Evolutionary conservation across 2,329 filamentous ascomycete genomes (phyloP).

Genomic region (Magnaporthiopsis rhizophila): DNA sequence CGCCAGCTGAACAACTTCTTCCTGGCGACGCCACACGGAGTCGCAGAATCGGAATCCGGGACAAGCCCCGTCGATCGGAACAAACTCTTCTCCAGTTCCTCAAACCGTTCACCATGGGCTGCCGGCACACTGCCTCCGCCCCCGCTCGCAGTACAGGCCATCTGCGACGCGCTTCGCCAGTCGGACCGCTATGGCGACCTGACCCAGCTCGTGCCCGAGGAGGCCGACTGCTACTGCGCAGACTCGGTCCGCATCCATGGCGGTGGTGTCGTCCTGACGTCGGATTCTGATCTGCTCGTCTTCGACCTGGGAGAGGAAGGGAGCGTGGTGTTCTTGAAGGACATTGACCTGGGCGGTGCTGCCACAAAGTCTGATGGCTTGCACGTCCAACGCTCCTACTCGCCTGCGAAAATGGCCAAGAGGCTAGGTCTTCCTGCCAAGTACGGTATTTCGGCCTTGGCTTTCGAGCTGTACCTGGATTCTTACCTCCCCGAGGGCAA

Average conservation of each 20-base stretch:
- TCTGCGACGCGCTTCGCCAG: conserved; percentile 60
- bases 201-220: conserved; percentile 62
- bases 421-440: conserved; percentile 17
- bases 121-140: conserved; percentile 28
- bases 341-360: conserved; percentile 38
- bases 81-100: conserved; percentile 4
- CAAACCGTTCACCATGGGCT: background rate
- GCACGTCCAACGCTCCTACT: conserved; percentile 15
- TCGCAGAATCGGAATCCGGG: conserved; percentile 19
- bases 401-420: conserved; percentile 15
- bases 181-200: conserved; percentile 33
- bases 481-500: conserved; percentile 16
- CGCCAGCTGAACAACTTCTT: conserved; percentile 45
- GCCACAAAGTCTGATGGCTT: conserved; percentile 9
- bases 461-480: conserved; percentile 24
- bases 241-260: conserved; percentile 45
- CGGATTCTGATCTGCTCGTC: conserved; percentile 80
- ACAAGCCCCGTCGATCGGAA: conserved; percentile 13
- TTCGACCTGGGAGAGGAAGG: conserved; percentile 58
- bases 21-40: conserved; percentile 20
- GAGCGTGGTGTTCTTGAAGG: conserved; percentile 59
- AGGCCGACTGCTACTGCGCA: conserved; percentile 80
- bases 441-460: conserved; percentile 19
- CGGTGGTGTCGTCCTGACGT: conserved; percentile 56
- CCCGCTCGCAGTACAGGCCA: conserved; percentile 68